phyloP scores from a whole-genome alignment of 2,329 filamentous ascomycete genomes.

The Acarospora socialis region DNA sequence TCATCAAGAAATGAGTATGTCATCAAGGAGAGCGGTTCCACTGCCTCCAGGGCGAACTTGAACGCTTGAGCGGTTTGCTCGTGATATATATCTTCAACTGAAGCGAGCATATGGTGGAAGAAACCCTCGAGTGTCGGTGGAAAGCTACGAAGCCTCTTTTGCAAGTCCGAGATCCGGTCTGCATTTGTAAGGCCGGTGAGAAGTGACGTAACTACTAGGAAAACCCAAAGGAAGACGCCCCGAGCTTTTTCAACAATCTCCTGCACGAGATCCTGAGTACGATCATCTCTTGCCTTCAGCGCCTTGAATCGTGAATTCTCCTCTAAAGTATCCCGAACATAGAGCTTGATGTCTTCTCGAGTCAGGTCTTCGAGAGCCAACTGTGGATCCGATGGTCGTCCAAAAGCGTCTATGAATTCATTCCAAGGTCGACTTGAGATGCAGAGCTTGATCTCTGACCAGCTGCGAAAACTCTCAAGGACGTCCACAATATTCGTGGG shows the following conservation, averaged over 20 bases:
- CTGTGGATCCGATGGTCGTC: neutral
- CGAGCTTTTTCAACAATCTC: slow-evolving; percentile 14
- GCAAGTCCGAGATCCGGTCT: slow-evolving; percentile 13
- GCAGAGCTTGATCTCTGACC: slow-evolving; percentile 5
- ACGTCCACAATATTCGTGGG: neutral
- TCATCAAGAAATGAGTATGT: slow-evolving; percentile 7
- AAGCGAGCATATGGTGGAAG: slow-evolving; percentile 13
- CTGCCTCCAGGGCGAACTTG: slow-evolving; percentile 1
- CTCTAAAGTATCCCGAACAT: slow-evolving; percentile 3
- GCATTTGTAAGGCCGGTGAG: slow-evolving; percentile 14
- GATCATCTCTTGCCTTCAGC: neutral
- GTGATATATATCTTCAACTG: slow-evolving; percentile 11
- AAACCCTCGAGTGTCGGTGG: slow-evolving; percentile 15
- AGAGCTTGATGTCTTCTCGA: slow-evolving; percentile 2
- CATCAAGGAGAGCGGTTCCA: slow-evolving; percentile 7
- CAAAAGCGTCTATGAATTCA: slow-evolving; percentile 4
- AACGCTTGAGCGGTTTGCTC: slow-evolving; percentile 11
- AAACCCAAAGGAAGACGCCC: slow-evolving; percentile 22
- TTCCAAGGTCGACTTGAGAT: slow-evolving; percentile 10
- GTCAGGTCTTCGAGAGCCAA: slow-evolving; percentile 7
- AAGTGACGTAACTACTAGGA: slow-evolving; percentile 17
- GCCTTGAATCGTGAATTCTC: neutral
- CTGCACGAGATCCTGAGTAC: slow-evolving; percentile 7
- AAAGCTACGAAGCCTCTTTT: slow-evolving; percentile 10
- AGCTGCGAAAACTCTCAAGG: neutral